phyloP scores from a whole-genome alignment of 1,139 yeast genomes.

The Meyerozyma guilliermondii region DNA sequence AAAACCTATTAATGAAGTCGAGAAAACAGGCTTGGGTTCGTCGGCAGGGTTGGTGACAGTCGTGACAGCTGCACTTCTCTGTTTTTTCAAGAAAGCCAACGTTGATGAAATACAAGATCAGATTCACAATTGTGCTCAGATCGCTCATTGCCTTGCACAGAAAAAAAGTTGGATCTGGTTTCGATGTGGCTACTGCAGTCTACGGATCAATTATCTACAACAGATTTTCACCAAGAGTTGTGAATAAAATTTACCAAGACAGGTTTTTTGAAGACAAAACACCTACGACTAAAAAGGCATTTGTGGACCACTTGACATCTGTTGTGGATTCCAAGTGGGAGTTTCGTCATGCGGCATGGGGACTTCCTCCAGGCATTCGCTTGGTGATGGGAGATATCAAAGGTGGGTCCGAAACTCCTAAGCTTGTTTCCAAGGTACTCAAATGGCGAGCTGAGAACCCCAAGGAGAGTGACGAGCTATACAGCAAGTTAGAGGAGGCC shows the following conservation, averaged over 20 bases:
- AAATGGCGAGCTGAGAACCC: conserved; percentile 60
- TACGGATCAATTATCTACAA: conserved; percentile 83
- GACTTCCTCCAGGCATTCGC: conserved; percentile 62
- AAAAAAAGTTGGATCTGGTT: conserved; percentile 94
- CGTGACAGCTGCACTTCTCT: conserved; percentile 62
- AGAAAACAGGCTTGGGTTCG: conserved; percentile 94
- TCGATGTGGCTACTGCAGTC: conserved; percentile 93
- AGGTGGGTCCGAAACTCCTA: conserved; percentile 93
- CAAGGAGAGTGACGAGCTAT: conserved; percentile 47
- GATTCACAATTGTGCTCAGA: conserved; percentile 80
- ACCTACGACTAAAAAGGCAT: neutral
- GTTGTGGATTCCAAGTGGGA: conserved; percentile 57
- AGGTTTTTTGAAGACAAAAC: neutral
- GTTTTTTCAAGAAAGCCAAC: conserved; percentile 31
- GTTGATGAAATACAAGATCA: conserved; percentile 10
- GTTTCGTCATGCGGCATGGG: conserved; percentile 46
- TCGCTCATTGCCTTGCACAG: conserved; percentile 91
- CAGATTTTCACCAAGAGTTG: conserved; percentile 58
- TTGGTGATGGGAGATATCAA: conserved; percentile 89
- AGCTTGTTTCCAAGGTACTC: conserved; percentile 71
- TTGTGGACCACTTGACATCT: conserved; percentile 18
- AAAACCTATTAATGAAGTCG: conserved; percentile 59
- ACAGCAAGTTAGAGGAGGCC: conserved; percentile 50
- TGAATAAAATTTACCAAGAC: conserved; percentile 35
- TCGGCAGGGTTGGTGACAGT: conserved; percentile 92